phyloP scores from a whole-genome alignment of 768 basidiomycete genomes.

The Cystofilobasidium capitatum region DNA sequence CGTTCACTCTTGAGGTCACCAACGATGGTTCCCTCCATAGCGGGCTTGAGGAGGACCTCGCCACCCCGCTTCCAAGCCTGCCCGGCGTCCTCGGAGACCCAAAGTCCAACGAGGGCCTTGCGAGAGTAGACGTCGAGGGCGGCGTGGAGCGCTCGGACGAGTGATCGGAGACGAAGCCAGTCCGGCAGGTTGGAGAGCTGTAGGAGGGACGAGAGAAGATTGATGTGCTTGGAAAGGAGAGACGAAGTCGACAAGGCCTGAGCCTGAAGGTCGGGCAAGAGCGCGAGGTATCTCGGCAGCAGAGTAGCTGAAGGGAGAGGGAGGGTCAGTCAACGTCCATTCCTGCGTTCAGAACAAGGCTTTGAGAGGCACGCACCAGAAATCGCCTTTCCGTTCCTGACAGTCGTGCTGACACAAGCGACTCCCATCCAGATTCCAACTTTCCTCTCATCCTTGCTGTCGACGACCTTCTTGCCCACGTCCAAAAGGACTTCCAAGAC shows the following conservation, averaged over 20 bases:
- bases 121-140: slow-evolving; percentile 1
- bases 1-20: slow-evolving; percentile 10
- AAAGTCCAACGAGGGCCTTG: slow-evolving; percentile 22
- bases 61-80: slow-evolving; percentile 21
- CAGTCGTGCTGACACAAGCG: not conserved
- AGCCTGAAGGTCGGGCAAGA: slow-evolving; percentile 14
- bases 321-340: too few species aligned
- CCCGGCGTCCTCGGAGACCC: slow-evolving; percentile 11
- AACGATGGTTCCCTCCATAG: slow-evolving; percentile 10
- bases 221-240: slow-evolving; percentile 16
- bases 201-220: slow-evolving; percentile 20
- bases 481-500: slow-evolving; percentile 28
- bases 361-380: not conserved
- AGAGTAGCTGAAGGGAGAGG: not conserved
- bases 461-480: not conserved
- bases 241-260: slow-evolving; percentile 5
- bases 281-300: slow-evolving; percentile 12
- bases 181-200: slow-evolving; percentile 19
- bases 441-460: not conserved
- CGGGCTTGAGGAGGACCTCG: slow-evolving; percentile 17
- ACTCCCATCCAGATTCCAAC: not conserved
- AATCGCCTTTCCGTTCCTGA: not conserved
- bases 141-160: slow-evolving; percentile 15
- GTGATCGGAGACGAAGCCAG: slow-evolving; percentile 19
- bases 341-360: too few species aligned